Evolutionary conservation across 345 rosid genomes (phyloP), one percentile per base, ranked within the genome.

Genomic region (Linum trigynum): DNA sequence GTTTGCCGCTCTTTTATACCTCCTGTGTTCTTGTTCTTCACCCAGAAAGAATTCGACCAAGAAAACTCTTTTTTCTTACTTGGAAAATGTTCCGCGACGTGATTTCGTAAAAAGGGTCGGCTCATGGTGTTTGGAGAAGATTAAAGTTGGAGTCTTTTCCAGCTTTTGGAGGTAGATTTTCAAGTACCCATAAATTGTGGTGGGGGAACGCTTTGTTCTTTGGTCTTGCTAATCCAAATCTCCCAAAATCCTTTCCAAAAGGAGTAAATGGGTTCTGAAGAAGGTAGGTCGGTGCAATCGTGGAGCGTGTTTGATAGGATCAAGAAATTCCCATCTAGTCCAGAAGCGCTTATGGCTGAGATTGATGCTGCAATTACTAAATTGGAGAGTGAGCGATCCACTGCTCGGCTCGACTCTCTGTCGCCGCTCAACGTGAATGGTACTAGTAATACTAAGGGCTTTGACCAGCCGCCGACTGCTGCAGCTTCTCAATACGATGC

Each of bases 271-370:
- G 81, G 79, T 55, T 77, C 85, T 5, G 78, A 74, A 61, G 79
- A 65, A 60, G 72, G 74, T 32, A 76, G 66, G 32, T 45, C 62
- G 4, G 53, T 48, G 53, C 53, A 4, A 48, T 61, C 2, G 1
- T 83, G 87, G 85, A 79, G 72, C 38, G 82, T 85, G 1, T 82
- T 79, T 65, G 85, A 82, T 59, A 76, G 79, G 11, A 71, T 82
- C 62, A 80, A 78, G 71, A 65, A n/a, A 11, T 65, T 80, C 38
- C 75, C 83, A n/a, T 56, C 84, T n/a, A 74, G 77, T n/a, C 83
- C 80, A 1, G 95, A 85, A 55, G 65, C 72, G 72, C 78, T 87
- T 6, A 82, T 87, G 90, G 80, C 85, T n/a, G 84, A 85, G 67
- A 82, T 85, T 65, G 80, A 85, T 73, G 37, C 79, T 0, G 83